Percentiles rank a stretch among this genome's conserved stretches.
phyloP scores from a whole-genome alignment of 2,329 filamentous ascomycete genomes.

The Neonectria punicea region DNA sequence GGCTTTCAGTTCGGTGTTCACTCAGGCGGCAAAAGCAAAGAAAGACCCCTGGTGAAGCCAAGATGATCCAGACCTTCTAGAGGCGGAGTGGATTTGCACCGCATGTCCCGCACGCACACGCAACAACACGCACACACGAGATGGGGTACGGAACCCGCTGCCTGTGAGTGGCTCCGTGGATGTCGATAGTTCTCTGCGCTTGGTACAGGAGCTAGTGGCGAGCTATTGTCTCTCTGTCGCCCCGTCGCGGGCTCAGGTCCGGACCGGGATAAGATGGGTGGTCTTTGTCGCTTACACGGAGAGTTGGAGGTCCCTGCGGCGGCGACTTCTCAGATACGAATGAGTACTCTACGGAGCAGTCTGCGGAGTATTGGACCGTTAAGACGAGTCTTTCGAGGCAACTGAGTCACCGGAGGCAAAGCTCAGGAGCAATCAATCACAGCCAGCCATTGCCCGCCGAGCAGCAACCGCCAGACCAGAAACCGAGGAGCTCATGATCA shows the following conservation, averaged over 20 bases:
- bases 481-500: background rate
- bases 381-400: background rate
- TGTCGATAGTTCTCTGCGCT: conserved; percentile 9
- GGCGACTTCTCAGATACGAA: background rate
- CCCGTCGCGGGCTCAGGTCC: background rate
- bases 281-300: background rate
- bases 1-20: background rate
- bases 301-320: background rate
- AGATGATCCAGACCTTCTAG: background rate
- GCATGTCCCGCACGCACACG: background rate
- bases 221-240: background rate
- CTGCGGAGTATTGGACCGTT: no score
- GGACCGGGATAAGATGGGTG: background rate
- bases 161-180: conserved; percentile 7
- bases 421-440: background rate
- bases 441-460: background rate
- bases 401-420: background rate
- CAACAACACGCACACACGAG: background rate
- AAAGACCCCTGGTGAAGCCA: background rate
- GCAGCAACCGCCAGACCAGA: background rate
- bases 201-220: background rate
- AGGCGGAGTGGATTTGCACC: conserved; percentile 2
- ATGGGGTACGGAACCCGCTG: background rate
- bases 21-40: background rate
- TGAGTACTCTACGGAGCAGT: no score